These are phyloP conservation scores for Debaryomyces nepalensis DNA, from an alignment of 1,139 yeast genomes.

Conservation along the genomic window DNA sequence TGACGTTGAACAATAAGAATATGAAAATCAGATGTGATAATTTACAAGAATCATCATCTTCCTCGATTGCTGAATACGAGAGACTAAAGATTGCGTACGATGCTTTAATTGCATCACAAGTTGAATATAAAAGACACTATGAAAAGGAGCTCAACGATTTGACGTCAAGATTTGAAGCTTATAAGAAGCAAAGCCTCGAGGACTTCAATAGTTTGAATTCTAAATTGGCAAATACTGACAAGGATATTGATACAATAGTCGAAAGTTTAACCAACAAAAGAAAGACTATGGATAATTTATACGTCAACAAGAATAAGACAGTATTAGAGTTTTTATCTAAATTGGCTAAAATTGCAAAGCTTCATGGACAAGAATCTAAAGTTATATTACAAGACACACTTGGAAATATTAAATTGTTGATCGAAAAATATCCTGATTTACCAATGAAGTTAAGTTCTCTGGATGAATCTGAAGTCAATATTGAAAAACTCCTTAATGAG, in stretches of 20 bases:
- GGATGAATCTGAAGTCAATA: slow-evolving; percentile 36
- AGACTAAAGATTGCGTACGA: slow-evolving; percentile 66
- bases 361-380: slow-evolving; percentile 54
- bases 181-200: slow-evolving; percentile 40
- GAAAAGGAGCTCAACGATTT: slow-evolving; percentile 37
- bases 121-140: slow-evolving; percentile 59
- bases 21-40: slow-evolving; percentile 54
- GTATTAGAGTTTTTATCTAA: slow-evolving; percentile 48
- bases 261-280: slow-evolving; percentile 48
- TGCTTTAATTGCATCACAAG: slow-evolving; percentile 58
- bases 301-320: slow-evolving; percentile 52
- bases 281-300: slow-evolving; percentile 48
- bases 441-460: slow-evolving; percentile 33
- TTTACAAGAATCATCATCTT: slow-evolving; percentile 51
- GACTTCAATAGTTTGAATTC: slow-evolving; percentile 34
- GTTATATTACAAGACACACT: slow-evolving; percentile 38
- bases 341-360: slow-evolving; percentile 50
- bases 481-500: slow-evolving; percentile 40
- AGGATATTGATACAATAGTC: slow-evolving; percentile 49
- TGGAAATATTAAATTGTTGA: slow-evolving; percentile 32
- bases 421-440: slow-evolving; percentile 45
- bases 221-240: slow-evolving; percentile 42
- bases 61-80: slow-evolving; percentile 57
- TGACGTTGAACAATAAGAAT: slow-evolving; percentile 52
- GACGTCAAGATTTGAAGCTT: slow-evolving; percentile 36